Conservation (phyloP, 768 basidiomycete species). For the Russula sp. region DNA sequence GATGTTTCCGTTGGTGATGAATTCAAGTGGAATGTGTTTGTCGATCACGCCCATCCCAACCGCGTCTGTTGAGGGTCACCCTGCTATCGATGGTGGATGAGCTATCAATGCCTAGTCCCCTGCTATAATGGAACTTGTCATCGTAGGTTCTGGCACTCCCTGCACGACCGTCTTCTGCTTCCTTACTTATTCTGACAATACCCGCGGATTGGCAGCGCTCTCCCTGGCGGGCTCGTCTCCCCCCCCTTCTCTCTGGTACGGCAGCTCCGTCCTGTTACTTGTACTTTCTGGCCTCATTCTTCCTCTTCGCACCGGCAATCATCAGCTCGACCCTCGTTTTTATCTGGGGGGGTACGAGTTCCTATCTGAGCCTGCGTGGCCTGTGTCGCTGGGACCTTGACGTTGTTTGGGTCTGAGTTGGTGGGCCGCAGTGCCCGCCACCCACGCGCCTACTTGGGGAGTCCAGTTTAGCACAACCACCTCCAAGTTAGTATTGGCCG, state of each 20-base stretch:
- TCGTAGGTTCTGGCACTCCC: neutral
- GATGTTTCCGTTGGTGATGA: too few relatives aligned
- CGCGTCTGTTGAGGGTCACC: neutral
- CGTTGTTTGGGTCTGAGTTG: neutral
- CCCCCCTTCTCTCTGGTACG: neutral
- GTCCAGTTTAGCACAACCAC: neutral
- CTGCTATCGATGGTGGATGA: neutral
- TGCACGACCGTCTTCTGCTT: neutral
- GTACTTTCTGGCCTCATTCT: neutral
- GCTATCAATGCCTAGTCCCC: neutral
- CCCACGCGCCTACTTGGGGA: neutral
- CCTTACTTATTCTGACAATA: neutral
- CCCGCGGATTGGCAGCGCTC: neutral
- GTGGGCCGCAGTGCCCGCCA: too few relatives aligned
- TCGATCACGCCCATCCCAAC: neutral
- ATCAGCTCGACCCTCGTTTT: too few relatives aligned
- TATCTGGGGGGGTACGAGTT: neutral
- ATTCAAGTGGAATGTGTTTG: neutral
- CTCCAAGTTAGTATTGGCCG: neutral
- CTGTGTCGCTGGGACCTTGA: neutral
- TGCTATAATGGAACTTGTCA: neutral
- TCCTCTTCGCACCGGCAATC: neutral
- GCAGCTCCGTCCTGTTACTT: neutral
- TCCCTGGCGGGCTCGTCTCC: neutral
- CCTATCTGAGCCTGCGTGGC: neutral